A percentile compares a stretch with the other conserved stretches of the same genome.
Conservation (phyloP, 2,329 filamentous ascomycete genomes). For the Ambrosiella xylebori region DNA sequence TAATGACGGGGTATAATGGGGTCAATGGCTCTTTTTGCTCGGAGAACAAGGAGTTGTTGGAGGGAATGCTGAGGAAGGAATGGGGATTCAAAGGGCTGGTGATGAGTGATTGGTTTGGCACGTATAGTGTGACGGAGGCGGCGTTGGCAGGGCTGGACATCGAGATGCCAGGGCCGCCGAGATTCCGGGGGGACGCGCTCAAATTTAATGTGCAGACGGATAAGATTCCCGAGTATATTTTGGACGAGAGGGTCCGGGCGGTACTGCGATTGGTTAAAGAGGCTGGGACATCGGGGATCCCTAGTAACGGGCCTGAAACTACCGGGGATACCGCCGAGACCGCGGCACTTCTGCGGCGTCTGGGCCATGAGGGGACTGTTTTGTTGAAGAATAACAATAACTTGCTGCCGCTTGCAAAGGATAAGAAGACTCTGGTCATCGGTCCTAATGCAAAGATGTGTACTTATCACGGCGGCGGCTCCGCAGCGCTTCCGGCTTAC, state of each 20-base stretch:
- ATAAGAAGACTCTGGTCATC: slow-evolving; percentile 41
- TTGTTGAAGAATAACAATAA: slow-evolving; percentile 54
- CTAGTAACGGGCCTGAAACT: slow-evolving; percentile 36
- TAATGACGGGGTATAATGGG: slow-evolving; percentile 45
- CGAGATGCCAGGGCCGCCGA: slow-evolving; percentile 41
- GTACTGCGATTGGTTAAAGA: slow-evolving; percentile 43
- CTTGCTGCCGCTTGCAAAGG: slow-evolving; percentile 44
- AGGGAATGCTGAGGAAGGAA: slow-evolving; percentile 34
- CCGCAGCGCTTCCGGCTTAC: slow-evolving; percentile 42
- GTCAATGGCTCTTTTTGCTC: slow-evolving; percentile 39
- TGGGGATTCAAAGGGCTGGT: slow-evolving; percentile 41
- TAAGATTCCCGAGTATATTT: slow-evolving; percentile 35
- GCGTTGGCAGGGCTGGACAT: slow-evolving; percentile 36
- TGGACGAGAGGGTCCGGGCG: slow-evolving; percentile 40
- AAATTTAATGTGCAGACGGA: slow-evolving; percentile 36
- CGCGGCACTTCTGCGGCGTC: slow-evolving; percentile 43
- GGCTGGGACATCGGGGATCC: slow-evolving; percentile 34
- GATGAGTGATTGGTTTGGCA: slow-evolving; percentile 44
- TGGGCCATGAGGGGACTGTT: slow-evolving; percentile 54
- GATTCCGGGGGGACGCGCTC: slow-evolving; percentile 32
- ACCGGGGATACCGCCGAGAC: slow-evolving; percentile 43
- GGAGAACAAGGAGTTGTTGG: slow-evolving; percentile 33
- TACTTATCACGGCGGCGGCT: slow-evolving; percentile 47
- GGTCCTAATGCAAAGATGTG: slow-evolving; percentile 40
- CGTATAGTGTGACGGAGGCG: slow-evolving; percentile 35